Conservation (phyloP, 1,284 basidiomycete species). For the Boletus mariae region DNA sequence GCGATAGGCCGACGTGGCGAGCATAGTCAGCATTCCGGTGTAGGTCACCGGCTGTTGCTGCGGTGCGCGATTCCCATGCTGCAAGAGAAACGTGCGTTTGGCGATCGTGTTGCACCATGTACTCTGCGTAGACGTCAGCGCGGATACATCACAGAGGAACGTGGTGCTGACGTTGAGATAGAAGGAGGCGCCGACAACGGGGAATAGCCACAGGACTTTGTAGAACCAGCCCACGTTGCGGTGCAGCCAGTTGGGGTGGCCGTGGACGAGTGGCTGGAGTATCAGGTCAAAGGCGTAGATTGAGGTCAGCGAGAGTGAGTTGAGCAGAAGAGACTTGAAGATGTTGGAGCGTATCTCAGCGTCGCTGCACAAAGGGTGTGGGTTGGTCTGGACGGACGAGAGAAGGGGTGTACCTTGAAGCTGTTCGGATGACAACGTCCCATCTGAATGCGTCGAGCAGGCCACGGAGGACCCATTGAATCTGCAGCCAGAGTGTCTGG, state of each 20-base stretch:
- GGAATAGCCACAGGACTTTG: constrained; percentile 70
- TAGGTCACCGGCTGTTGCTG: constrained; percentile 54
- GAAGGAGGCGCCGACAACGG: constrained; percentile 65
- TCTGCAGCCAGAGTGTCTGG: constrained; percentile 57
- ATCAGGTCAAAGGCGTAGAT: constrained; percentile 71
- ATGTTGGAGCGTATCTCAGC: constrained; percentile 68
- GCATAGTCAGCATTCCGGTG: constrained; percentile 63
- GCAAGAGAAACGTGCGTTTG: constrained; percentile 62
- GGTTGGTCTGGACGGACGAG: constrained; percentile 4
- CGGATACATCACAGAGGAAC: constrained; percentile 3
- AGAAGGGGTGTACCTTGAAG: constrained; percentile 39
- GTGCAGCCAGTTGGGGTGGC: constrained; percentile 63
- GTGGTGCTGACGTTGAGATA: constrained; percentile 66
- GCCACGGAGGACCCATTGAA: constrained; percentile 56
- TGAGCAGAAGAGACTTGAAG: constrained; percentile 69
- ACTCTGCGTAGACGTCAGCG: constrained; percentile 43
- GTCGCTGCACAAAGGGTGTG: constrained; percentile 47
- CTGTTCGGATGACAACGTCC: constrained; percentile 56
- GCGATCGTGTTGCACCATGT: constrained; percentile 73
- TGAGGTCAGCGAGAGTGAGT: constrained; percentile 62
- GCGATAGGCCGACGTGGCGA: constrained; percentile 76
- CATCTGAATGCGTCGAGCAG: constrained; percentile 68
- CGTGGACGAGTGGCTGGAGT: constrained; percentile 63
- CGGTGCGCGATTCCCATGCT: constrained; percentile 56
- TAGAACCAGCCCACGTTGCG: constrained; percentile 73